Percentiles rank a stretch among this genome's conserved stretches.
These are phyloP conservation scores for Porpolomopsis calyptriformis DNA, from an alignment of 768 basidiomycete species.

Conservation along the genomic window DNA sequence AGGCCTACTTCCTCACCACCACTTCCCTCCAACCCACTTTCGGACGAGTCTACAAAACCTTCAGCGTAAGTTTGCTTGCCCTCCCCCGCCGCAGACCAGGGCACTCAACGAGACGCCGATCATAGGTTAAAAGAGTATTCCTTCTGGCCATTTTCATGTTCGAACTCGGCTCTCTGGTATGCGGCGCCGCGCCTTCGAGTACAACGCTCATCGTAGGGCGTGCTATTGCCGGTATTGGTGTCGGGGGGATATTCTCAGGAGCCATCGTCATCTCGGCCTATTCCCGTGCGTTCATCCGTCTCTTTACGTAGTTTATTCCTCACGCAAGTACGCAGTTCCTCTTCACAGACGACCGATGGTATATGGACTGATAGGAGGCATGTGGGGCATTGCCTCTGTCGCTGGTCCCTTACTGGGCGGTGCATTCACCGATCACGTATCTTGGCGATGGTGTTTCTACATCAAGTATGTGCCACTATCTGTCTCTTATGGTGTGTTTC, in stretches of 20 bases:
- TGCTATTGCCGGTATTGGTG: constrained; percentile 4
- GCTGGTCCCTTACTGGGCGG: constrained; percentile 26
- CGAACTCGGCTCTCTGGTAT: background rate
- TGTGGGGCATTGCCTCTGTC: constrained; percentile 28
- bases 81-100: background rate
- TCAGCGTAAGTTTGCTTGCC: background rate
- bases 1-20: constrained; percentile 8
- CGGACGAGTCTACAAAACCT: constrained; percentile 5
- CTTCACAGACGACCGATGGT: constrained; percentile 16
- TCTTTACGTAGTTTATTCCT: constrained; percentile 14
- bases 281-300: constrained; percentile 14
- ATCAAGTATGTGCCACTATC: constrained; percentile 9
- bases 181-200: background rate
- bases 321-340: constrained; percentile 12
- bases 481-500: background rate
- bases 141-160: background rate
- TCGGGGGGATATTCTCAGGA: constrained; percentile 7
- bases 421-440: constrained; percentile 21
- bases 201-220: background rate
- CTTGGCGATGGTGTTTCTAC: constrained; percentile 22
- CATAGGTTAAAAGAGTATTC: background rate
- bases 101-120: no score
- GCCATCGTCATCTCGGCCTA: constrained; percentile 18
- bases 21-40: constrained; percentile 8
- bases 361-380: constrained; percentile 15